Conservation (phyloP, 805 yeast genomes). For the Yarrowia sp. region DNA sequence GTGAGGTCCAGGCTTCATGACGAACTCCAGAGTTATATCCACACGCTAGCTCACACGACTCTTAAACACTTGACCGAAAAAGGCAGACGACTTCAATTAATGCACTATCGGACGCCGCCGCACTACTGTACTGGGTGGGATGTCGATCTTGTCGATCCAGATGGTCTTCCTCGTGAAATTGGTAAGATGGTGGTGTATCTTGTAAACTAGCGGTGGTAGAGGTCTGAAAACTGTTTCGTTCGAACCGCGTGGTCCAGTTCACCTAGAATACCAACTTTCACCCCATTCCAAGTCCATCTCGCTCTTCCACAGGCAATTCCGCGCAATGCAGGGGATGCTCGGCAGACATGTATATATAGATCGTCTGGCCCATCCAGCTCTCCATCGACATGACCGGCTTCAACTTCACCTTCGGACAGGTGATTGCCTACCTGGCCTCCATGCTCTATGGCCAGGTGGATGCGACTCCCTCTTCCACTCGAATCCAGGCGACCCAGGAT, state of each 20-base stretch:
- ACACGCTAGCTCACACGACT: too few relatives aligned
- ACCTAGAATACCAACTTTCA: not conserved
- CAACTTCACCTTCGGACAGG: not conserved
- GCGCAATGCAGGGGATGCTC: not conserved
- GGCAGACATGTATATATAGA: not conserved
- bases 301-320: not conserved
- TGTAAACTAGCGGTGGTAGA: not conserved
- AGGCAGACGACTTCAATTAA: not conserved
- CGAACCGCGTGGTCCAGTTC: too few relatives aligned
- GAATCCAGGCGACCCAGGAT: not conserved
- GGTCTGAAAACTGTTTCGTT: too few relatives aligned
- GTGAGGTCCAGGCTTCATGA: too few relatives aligned
- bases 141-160: not conserved
- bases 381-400: not conserved
- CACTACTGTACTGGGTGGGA: not conserved
- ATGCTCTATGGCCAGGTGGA: constrained; percentile 3
- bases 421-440: not conserved
- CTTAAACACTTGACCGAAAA: too few relatives aligned
- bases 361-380: not conserved
- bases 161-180: not conserved
- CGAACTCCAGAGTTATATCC: too few relatives aligned
- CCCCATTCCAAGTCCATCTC: too few relatives aligned
- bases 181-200: not conserved
- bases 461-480: not conserved
- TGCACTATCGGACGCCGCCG: not conserved